A percentile compares a stretch with the other conserved stretches of the same genome.
Conservation (phyloP, 345 rosid genomes). For the Hypericum perforatum region DNA sequence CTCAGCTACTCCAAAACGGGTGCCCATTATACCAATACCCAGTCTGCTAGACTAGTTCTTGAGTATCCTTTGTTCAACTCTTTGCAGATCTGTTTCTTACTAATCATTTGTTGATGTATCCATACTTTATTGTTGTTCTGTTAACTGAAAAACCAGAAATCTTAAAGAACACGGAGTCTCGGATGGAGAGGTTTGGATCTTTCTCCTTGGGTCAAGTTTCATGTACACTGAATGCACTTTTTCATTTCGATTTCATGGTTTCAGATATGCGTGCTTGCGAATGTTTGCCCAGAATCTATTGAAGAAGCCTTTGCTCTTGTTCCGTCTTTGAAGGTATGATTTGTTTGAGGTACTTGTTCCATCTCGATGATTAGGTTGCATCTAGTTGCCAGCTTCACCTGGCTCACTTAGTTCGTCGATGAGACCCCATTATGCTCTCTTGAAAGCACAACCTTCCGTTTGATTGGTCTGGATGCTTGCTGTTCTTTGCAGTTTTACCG, state of each 20-base stretch:
- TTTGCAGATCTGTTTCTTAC: constrained; percentile 1
- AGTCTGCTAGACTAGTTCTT: constrained; percentile 52
- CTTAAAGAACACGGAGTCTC: constrained; percentile 47
- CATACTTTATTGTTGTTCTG: constrained; percentile 13
- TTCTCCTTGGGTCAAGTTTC: constrained; percentile 11
- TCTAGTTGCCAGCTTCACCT: not conserved
- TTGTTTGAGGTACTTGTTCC: constrained; percentile 4
- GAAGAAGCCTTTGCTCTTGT: constrained; percentile 79
- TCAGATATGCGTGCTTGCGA: constrained; percentile 71
- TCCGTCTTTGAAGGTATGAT: constrained; percentile 65
- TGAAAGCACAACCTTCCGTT: no score
- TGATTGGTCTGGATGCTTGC: no score
- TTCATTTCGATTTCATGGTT: constrained; percentile 20
- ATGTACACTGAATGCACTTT: constrained; percentile 5
- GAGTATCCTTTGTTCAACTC: constrained; percentile 57
- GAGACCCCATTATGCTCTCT: not conserved
- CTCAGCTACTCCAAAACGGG: constrained; percentile 44
- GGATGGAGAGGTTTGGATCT: constrained; percentile 62
- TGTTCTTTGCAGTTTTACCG: no score
- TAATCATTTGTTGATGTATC: constrained; percentile 6
- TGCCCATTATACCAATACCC: constrained; percentile 41
- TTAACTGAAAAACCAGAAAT: constrained; percentile 44
- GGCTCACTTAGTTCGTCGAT: not conserved
- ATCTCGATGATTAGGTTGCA: not conserved
- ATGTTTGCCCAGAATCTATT: constrained; percentile 54